A percentile compares a stretch with the other conserved stretches of the same genome.
phyloP scores from a whole-genome alignment of 148 eudicot genomes.

The Rhododendron henanense region DNA sequence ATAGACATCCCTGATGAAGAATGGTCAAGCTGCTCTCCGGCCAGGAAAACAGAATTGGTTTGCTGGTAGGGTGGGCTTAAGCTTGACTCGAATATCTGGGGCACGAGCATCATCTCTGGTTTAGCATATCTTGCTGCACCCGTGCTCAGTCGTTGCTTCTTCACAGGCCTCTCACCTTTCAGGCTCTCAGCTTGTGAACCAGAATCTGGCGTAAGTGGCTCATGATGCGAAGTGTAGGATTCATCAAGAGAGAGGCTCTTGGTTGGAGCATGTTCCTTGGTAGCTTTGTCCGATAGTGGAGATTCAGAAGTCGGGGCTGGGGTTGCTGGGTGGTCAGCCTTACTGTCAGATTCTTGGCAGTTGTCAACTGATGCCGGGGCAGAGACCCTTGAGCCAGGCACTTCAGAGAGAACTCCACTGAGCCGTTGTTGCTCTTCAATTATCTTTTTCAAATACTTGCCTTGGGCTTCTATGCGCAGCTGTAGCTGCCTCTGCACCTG shows the following conservation, averaged over 20 bases:
- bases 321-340: slow-evolving; percentile 51
- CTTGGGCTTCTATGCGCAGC: slow-evolving; percentile 68
- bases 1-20: slow-evolving; percentile 29
- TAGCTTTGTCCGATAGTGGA: slow-evolving; percentile 24
- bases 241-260: slow-evolving; percentile 40
- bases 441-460: slow-evolving; percentile 53
- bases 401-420: slow-evolving; percentile 42
- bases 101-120: slow-evolving; percentile 29
- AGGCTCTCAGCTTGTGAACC: slow-evolving; percentile 28
- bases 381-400: slow-evolving; percentile 28
- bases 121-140: slow-evolving; percentile 15
- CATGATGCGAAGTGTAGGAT: slow-evolving; percentile 33
- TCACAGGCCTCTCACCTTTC: slow-evolving; percentile 31
- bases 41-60: slow-evolving; percentile 24
- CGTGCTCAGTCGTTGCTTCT: slow-evolving; percentile 31
- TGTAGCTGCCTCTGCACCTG: slow-evolving; percentile 72
- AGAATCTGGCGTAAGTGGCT: slow-evolving; percentile 55
- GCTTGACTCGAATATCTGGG: slow-evolving; percentile 43
- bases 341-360: slow-evolving; percentile 30
- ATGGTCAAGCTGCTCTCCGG: slow-evolving; percentile 28
- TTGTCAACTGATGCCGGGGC: slow-evolving; percentile 17
- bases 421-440: slow-evolving; percentile 62
- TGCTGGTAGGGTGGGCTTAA: slow-evolving; percentile 41
- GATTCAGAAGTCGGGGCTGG: slow-evolving; percentile 50
- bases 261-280: slow-evolving; percentile 21